These are phyloP conservation scores for Mycena filopes DNA, from an alignment of 768 basidiomycete species.

Conservation along the genomic window DNA sequence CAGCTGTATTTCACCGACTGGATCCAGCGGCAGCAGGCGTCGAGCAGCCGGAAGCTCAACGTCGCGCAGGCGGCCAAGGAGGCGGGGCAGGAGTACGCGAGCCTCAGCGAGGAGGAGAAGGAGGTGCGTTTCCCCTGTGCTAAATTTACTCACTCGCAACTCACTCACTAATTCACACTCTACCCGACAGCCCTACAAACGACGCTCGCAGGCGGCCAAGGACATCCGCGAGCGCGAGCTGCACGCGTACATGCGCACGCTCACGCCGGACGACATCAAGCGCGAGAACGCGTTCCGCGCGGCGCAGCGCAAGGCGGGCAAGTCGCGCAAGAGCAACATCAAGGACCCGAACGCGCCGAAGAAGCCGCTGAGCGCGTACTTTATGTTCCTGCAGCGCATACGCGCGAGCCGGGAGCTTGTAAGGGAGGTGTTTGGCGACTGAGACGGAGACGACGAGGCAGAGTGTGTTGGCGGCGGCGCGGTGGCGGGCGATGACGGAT, in stretches of 20 bases:
- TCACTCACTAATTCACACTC: conserved; percentile 33
- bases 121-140: conserved; percentile 62
- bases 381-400: conserved; percentile 94
- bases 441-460: conserved; percentile 96
- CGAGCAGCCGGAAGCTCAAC: conserved; percentile 86
- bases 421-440: conserved; percentile 83
- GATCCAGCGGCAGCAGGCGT: conserved; percentile 87
- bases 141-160: conserved; percentile 34
- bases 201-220: conserved; percentile 86
- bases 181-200: conserved; percentile 81
- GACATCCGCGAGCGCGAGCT: conserved; percentile 87
- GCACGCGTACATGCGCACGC: conserved; percentile 84
- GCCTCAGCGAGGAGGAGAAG: conserved; percentile 81
- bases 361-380: conserved; percentile 94
- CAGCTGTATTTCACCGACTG: conserved; percentile 97
- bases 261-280: conserved; percentile 95
- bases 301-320: conserved; percentile 92
- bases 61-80: conserved; percentile 96
- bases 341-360: conserved; percentile 98
- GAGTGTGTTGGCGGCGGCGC: conserved; percentile 91
- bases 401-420: conserved; percentile 82
- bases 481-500: conserved; percentile 94
- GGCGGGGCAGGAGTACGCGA: conserved; percentile 90
- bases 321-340: conserved; percentile 92
- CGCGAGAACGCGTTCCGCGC: conserved; percentile 92